Base-by-base conservation (phyloP, 192 early-diverging fungal genomes). In the Entrophospora sp. region DNA sequence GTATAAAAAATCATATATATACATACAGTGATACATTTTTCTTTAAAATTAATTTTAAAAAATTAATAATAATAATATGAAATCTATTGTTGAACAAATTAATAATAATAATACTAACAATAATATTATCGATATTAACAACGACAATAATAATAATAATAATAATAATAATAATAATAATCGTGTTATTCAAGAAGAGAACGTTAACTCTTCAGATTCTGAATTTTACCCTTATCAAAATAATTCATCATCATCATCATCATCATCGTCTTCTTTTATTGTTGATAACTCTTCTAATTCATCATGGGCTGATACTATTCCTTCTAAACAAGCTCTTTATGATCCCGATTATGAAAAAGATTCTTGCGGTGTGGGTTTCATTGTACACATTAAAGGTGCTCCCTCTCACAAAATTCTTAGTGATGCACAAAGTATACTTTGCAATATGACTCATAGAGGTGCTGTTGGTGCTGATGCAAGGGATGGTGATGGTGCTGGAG, bases 401-500 rank as follows among this genome's bases (percentile, higher is more conserved):
- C 68, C 75, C 25, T 83, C 87, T 40, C 92, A 98, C 84, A 82
- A 85, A 67, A 89, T 97, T 65, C 85, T 98, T 42, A 87, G 81
- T 61, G 90, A 98, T 79, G 94, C 94, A 10, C 81, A 86, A 65
- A 78, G 79, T 71, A 85, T 98, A 69, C 88, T 98, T 34, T 96
- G 95, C 84, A 97, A 98, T 81, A 98, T 98, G 96, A 95, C 93
- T 60, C 96, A 98, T 78, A 87, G 96, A 66, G 96, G 96, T 69
- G 96, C 94, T 13, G 85, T 87, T 5, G 91, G 92, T 58, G 92
- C 94, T 40, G 94, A 97, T 71, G 84, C 87, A 52, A 86, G 95
- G 28, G 96, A 98, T 71, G 96, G 96, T 65, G 96, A 98, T 77
- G 96, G 94, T 68, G 95, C 95, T n/a, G 96, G 96, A 59, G 88